Evolutionary conservation across 1,284 basidiomycete species (phyloP).

Genomic region (Meripilus lineatus): DNA sequence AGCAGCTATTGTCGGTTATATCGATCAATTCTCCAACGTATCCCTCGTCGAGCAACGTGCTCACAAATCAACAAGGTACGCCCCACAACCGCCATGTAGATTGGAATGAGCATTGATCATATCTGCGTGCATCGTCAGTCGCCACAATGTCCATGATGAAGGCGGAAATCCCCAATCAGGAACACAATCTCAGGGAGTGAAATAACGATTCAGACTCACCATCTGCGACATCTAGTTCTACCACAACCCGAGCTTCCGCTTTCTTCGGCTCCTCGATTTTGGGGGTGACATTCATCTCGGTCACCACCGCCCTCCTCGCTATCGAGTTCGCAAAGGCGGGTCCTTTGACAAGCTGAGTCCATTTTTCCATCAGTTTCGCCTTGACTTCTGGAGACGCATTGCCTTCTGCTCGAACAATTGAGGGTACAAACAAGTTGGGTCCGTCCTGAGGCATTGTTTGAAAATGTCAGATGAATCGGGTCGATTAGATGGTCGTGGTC

Average conservation of each 20-base stretch:
- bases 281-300: conserved; percentile 12
- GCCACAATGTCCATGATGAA: neutral
- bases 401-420: conserved; percentile 11
- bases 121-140: conserved; percentile 27
- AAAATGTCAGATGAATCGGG: neutral
- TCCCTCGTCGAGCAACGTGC: conserved; percentile 15
- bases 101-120: conserved; percentile 43
- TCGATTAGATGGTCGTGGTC: too few species aligned
- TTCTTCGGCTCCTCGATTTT: conserved; percentile 15
- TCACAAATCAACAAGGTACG: conserved; percentile 47
- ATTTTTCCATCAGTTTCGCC: conserved; percentile 11
- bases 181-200: neutral
- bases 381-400: conserved; percentile 12
- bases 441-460: neutral
- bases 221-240: conserved; percentile 14
- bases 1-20: neutral
- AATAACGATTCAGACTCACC: conserved; percentile 7
- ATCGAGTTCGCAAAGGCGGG: conserved; percentile 10
- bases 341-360: conserved; percentile 1
- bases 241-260: conserved; percentile 15
- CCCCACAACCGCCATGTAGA: conserved; percentile 49
- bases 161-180: neutral
- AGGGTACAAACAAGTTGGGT: neutral
- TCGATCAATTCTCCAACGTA: neutral
- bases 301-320: conserved; percentile 10